phyloP scores from a whole-genome alignment of 164 flowering plant species.

The Saururus chinensis region DNA sequence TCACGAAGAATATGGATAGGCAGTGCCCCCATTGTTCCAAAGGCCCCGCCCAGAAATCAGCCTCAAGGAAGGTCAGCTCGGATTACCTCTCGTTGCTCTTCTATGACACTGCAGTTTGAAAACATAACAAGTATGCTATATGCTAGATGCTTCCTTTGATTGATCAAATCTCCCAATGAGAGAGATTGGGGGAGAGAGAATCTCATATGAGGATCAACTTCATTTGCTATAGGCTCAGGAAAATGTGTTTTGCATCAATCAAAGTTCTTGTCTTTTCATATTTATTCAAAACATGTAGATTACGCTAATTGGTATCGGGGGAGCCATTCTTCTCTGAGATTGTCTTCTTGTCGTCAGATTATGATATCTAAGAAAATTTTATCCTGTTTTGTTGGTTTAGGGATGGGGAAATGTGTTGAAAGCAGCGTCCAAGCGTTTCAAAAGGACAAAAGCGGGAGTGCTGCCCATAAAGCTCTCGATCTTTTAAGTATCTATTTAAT shows the following conservation, averaged over 20 bases:
- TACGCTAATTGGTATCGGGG: not conserved
- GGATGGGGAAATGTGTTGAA: slow-evolving; percentile 35
- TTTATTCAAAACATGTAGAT: not conserved
- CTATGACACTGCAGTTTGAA: not conserved
- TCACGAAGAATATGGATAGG: slow-evolving; percentile 4
- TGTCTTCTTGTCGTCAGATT: not conserved
- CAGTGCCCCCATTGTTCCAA: slow-evolving; percentile 15
- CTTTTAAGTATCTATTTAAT: too few species aligned
- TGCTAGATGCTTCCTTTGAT: too few species aligned
- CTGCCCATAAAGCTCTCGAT: not conserved
- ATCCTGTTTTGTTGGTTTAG: slow-evolving; percentile 11
- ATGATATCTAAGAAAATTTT: not conserved
- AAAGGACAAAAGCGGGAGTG: slow-evolving; percentile 31
- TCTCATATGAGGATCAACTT: too few species aligned
- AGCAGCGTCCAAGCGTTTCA: slow-evolving; percentile 45
- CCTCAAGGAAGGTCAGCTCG: slow-evolving; percentile 17
- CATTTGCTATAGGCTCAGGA: too few species aligned
- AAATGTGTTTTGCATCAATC: too few species aligned
- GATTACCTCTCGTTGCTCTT: not conserved
- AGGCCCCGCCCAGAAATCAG: slow-evolving; percentile 14
- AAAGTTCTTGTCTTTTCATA: too few species aligned
- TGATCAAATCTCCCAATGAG: too few species aligned
- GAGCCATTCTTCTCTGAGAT: not conserved
- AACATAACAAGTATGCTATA: not conserved
- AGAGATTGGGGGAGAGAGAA: too few species aligned